Conservation (phyloP, 257 asterid species). For the Buddleja alternifolia region DNA sequence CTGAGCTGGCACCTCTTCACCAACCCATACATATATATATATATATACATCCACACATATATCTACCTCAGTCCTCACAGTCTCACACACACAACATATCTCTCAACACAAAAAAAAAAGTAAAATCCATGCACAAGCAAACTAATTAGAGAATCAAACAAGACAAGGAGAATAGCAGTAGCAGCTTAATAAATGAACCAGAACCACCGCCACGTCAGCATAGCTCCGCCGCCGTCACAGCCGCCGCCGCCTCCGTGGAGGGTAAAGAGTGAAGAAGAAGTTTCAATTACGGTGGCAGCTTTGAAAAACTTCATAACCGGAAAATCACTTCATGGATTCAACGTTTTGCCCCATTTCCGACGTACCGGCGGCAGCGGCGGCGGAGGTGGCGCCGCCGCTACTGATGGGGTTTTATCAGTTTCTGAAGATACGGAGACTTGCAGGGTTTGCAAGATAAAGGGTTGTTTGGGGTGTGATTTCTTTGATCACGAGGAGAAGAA, state of each 20-base stretch:
- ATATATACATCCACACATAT: neutral
- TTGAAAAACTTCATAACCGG: constrained; percentile 48
- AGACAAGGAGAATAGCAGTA: neutral
- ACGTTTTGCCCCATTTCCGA: neutral
- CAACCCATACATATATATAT: neutral
- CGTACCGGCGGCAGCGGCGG: no score
- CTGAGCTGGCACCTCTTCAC: neutral
- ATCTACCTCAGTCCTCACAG: neutral
- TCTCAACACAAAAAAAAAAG: neutral
- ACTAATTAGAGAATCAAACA: constrained; percentile 28
- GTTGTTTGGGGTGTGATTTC: constrained; percentile 56
- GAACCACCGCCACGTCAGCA: neutral
- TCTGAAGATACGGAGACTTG: constrained; percentile 42
- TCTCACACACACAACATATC: no score
- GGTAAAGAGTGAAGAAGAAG: constrained; percentile 43
- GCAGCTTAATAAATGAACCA: neutral
- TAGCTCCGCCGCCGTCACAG: neutral
- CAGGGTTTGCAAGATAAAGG: constrained; percentile 46
- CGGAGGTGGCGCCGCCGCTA: neutral
- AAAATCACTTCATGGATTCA: neutral
- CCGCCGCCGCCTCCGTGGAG: constrained; percentile 1
- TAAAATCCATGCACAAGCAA: constrained; percentile 20
- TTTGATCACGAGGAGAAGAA: constrained; percentile 23
- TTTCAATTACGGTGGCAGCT: constrained; percentile 47
- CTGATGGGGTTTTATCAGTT: constrained; percentile 30